Evolutionary conservation across 768 basidiomycete genomes (phyloP).

Genomic region (Porphyrellus cyaneotinctus): DNA sequence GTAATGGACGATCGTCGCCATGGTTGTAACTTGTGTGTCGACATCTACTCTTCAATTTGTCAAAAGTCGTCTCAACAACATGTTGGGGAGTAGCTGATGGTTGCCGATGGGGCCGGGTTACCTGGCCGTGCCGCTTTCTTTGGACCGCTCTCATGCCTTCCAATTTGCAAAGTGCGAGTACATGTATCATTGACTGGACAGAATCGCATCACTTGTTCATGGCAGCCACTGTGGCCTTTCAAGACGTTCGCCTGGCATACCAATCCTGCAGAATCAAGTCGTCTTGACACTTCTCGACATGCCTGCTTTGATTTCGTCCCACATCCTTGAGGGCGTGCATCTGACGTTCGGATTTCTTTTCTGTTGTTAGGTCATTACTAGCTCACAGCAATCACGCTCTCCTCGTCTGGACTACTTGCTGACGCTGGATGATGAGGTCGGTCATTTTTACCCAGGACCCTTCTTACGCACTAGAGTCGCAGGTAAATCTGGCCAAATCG

Average conservation of each 20-base stretch:
- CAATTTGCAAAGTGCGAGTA: too few relatives aligned
- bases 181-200: too few relatives aligned
- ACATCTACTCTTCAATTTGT: too few relatives aligned
- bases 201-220: too few relatives aligned
- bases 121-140: too few relatives aligned
- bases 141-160: too few relatives aligned
- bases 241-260: not conserved
- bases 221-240: too few relatives aligned
- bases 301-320: not conserved
- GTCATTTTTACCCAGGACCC: not conserved
- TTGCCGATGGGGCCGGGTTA: too few relatives aligned
- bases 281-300: not conserved
- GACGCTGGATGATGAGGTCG: constrained; percentile 5
- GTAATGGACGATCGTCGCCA: too few relatives aligned
- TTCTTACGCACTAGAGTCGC: not conserved
- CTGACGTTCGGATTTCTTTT: not conserved
- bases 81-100: too few relatives aligned
- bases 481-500: constrained; percentile 1
- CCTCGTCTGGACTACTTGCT: constrained; percentile 4
- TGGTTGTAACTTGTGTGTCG: too few relatives aligned
- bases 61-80: too few relatives aligned
- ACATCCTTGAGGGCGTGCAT: not conserved
- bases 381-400: not conserved
- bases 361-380: not conserved
- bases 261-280: not conserved